Conservation (phyloP, 2,329 filamentous ascomycete species). For the Pestalotiopsis sp. region DNA sequence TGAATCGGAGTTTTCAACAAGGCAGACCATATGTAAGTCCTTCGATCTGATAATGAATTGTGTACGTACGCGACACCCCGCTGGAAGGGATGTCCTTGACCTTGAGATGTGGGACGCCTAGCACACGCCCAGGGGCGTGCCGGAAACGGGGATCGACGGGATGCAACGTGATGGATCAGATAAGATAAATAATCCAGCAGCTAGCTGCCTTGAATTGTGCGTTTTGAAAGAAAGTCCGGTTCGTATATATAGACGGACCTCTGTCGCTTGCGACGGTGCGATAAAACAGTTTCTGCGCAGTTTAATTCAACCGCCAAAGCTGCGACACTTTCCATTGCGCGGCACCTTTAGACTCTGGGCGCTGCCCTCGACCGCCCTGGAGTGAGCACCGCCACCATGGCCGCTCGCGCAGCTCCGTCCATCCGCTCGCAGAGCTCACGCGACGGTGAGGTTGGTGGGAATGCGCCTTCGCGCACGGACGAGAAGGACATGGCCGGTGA, state of each 20-base stretch:
- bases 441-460: neutral
- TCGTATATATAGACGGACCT: neutral
- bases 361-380: neutral
- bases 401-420: neutral
- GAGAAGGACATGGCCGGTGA: neutral
- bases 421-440: neutral
- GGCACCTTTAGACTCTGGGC: no score
- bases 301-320: neutral
- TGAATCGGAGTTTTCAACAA: neutral
- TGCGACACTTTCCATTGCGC: no score
- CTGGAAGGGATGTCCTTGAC: neutral
- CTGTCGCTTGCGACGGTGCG: neutral
- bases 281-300: neutral
- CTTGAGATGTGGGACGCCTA: neutral
- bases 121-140: neutral
- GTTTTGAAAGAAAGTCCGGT: neutral
- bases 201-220: neutral
- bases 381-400: neutral
- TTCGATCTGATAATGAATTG: neutral
- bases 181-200: neutral
- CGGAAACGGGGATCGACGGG: neutral
- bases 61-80: neutral
- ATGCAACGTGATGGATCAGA: neutral
- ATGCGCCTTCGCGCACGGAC: neutral
- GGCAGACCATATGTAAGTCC: neutral